Base-by-base conservation (phyloP, 495 filamentous ascomycete species). In the Aspergillus carlsbadensis region DNA sequence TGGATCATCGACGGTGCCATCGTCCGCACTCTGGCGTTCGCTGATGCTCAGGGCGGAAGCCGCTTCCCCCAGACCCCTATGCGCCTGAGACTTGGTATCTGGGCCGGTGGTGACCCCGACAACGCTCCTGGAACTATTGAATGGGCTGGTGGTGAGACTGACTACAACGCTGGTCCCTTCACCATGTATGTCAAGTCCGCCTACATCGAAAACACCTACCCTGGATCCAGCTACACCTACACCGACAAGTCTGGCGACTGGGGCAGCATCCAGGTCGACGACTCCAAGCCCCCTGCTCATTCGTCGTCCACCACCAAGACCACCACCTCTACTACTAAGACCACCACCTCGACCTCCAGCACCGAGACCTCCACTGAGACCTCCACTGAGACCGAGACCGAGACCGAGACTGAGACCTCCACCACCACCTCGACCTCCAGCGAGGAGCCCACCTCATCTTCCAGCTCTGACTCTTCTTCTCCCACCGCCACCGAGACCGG, bases 11-110 rank as follows among this genome's bases (percentile, higher is more conserved):
- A 91, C 58, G 90, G 87, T 37, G 77, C 68, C 11, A 76, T 80
- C 10, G 82, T 96, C 41, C 85, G 94, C 52, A 90, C 88, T 11
- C 75, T 96, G 36, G 58, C 60, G 20, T 75, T 70, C 56, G 79
- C 81, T 46, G 77, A 76, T 59, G 80, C 81, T 58, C 80, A 88
- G 39, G 82, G 85, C 49, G 88, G 78, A 35, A 72, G 80, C 54
- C 84, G 91, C 67, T 98, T 87, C 75, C 94, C 94, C 14, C 94
- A 98, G 78, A 93, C 90, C 1, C 92, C 92, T 5, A 90, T 91
- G 86, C 80, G 86, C 57, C 71, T 94, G 67, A 89, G 88, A 70
- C 79, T 96, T 54, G 91, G 92, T 51, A 79, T 84, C 42, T 96
- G 92, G 92, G 80, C 84, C 58, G 91, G 88, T 65, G 91, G 91